Evolutionary conservation across 768 basidiomycete species (phyloP).

Genomic region (Tricholomella constricta): DNA sequence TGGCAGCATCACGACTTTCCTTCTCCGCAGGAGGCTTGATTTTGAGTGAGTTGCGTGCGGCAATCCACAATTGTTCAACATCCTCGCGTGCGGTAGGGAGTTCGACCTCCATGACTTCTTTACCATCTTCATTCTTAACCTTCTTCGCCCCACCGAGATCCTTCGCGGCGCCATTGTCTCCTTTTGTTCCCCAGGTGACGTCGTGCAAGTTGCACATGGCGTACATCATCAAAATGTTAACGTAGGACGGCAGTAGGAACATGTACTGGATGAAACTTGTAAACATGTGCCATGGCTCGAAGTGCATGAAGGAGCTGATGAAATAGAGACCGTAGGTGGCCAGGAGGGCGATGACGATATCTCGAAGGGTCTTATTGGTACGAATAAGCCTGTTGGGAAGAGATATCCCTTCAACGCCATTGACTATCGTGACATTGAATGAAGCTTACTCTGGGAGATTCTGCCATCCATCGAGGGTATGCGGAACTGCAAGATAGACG

Average conservation of each 20-base stretch:
- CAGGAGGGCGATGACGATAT: constrained; percentile 80
- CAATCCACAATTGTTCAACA: constrained; percentile 84
- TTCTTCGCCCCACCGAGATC: constrained; percentile 93
- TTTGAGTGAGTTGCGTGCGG: constrained; percentile 70
- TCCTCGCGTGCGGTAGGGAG: constrained; percentile 82
- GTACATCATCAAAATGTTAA: constrained; percentile 93
- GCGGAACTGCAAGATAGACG: constrained; percentile 81
- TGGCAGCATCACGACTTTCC: constrained; percentile 82
- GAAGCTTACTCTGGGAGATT: constrained; percentile 63
- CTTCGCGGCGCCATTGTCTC: constrained; percentile 85
- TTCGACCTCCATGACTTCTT: constrained; percentile 86
- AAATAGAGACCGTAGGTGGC: constrained; percentile 86
- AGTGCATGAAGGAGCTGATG: constrained; percentile 81
- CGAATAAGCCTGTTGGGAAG: constrained; percentile 50
- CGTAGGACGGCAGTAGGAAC: constrained; percentile 77
- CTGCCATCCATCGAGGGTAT: constrained; percentile 74
- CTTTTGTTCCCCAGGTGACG: constrained; percentile 92
- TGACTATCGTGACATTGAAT: not conserved
- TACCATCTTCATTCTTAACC: constrained; percentile 79
- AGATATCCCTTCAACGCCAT: not conserved
- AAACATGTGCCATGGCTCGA: constrained; percentile 98
- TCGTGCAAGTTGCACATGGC: constrained; percentile 93
- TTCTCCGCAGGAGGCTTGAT: constrained; percentile 70
- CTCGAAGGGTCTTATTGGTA: constrained; percentile 70
- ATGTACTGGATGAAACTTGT: constrained; percentile 92